phyloP scores from a whole-genome alignment of 2,329 filamentous ascomycete species.

The Blastomyces gilchristii region DNA sequence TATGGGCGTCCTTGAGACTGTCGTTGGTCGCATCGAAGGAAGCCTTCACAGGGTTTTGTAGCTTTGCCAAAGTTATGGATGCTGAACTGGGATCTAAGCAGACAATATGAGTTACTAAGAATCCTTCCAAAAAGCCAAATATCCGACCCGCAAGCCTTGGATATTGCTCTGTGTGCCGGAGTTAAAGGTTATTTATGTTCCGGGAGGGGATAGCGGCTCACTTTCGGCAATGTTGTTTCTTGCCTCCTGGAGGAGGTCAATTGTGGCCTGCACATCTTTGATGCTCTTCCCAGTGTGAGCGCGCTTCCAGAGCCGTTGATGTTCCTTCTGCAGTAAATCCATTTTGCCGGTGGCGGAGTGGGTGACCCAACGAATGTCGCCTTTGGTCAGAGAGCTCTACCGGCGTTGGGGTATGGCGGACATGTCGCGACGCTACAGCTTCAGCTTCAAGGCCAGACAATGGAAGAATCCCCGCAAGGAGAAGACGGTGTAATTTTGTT shows the following conservation, averaged over 20 bases:
- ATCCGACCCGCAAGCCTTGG: background rate
- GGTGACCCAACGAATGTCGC: constrained; percentile 21
- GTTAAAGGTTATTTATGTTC: no score
- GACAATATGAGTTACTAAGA: constrained; percentile 10
- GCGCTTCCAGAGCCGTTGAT: constrained; percentile 59
- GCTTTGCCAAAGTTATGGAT: constrained; percentile 64
- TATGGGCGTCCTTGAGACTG: constrained; percentile 72
- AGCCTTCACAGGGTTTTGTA: constrained; percentile 76
- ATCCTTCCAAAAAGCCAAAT: background rate
- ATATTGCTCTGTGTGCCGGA: background rate
- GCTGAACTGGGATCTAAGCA: constrained; percentile 56
- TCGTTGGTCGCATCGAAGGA: constrained; percentile 71
- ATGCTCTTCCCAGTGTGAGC: constrained; percentile 62
- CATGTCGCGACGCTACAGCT: background rate
- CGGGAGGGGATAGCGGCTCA: constrained; percentile 25
- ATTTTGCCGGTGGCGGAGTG: constrained; percentile 31
- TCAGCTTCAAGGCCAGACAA: background rate
- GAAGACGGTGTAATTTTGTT: background rate
- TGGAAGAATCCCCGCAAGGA: background rate
- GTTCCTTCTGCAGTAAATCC: constrained; percentile 61
- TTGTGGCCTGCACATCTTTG: constrained; percentile 70
- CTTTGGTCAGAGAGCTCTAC: constrained; percentile 14
- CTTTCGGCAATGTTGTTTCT: constrained; percentile 63
- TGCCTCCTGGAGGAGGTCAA: constrained; percentile 64
- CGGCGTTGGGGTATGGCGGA: background rate